A percentile compares a stretch with the other conserved stretches of the same genome.
These are phyloP conservation scores for Albophoma yamanashiensis DNA, from an alignment of 2,329 filamentous ascomycete species.

Conservation along the genomic window DNA sequence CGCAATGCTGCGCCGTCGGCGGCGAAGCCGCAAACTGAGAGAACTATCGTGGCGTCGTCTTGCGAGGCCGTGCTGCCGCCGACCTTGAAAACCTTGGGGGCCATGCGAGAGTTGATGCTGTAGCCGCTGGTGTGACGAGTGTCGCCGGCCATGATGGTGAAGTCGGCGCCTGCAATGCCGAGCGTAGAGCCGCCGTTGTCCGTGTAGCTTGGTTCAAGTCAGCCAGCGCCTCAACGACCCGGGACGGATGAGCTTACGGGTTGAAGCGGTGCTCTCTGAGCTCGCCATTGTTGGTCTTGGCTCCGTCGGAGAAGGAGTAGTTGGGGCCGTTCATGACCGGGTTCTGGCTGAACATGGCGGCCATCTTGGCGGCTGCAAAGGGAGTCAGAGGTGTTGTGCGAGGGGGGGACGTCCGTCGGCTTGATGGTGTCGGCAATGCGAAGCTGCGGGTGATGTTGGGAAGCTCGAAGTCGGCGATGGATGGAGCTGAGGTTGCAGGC, in stretches of 20 bases:
- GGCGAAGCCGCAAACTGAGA: conserved; percentile 92
- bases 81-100: conserved; percentile 95
- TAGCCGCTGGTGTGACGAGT: conserved; percentile 93
- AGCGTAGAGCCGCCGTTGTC: conserved; percentile 97
- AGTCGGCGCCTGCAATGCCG: conserved; percentile 87
- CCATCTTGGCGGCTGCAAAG: conserved; percentile 33
- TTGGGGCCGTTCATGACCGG: conserved; percentile 57
- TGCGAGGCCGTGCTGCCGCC: conserved; percentile 82
- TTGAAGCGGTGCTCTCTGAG: conserved; percentile 76
- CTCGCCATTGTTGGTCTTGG: conserved; percentile 41
- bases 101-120: conserved; percentile 96
- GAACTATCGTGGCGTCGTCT: conserved; percentile 73
- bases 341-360: conserved; percentile 61
- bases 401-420: not conserved
- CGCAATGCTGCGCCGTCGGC: conserved; percentile 90
- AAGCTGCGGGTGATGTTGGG: conserved; percentile 8
- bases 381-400: not conserved
- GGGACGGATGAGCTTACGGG: conserved; percentile 50
- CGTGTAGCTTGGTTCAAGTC: conserved; percentile 58
- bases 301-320: conserved; percentile 56
- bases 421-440: not conserved
- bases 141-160: conserved; percentile 94
- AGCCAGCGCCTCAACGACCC: not conserved
- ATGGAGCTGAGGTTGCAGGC: conserved; percentile 16
- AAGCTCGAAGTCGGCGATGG: conserved; percentile 1